Evolutionary conservation across 257 asterid species (phyloP), one percentile per base, ranked within the genome.

Genomic region (Eustoma russellianum): DNA sequence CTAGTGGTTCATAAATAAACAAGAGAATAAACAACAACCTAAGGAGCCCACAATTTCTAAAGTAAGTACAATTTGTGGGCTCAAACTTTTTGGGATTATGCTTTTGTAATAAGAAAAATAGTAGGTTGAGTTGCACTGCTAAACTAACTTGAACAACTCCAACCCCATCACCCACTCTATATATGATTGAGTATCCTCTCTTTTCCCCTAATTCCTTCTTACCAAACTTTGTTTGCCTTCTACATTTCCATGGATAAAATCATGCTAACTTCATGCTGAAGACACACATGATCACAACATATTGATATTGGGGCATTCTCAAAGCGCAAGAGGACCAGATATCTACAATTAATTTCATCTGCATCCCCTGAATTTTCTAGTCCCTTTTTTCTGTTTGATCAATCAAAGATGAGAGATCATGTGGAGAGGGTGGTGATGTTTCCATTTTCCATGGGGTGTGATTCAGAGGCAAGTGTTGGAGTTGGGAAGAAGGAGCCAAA

Each of bases 361-460:
- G 40, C 40, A 17, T 55, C 18, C 18, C 54, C 11, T 1, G 6
- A 5, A 12, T 40, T 15, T 34, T 33, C 13, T 11, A 14, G 33
- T 64, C 14, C 14, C 38, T 0, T 30, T 17, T 11, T 33, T 46
- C 30, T 30, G 13, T 24, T 0, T 13, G 0, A 17, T 60, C 7
- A 50, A 17, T 43, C 3, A 17, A 54, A 41, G 28, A 64, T 63
- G 69, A 70, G 70, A 15, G 62, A 62, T 38, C 58, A 41, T n/a
- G 51, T 59, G 72, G 69, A 60, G 7, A 69, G 76, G 46, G 48
- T 65, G 14, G 65, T 69, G 48, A 16, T 62, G 64, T 70, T 70
- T 51, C 80, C 77, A 2, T 66, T 62, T 54, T 53, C 79, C 17
- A 8, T 5, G 43, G 80, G 76, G 9, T 74, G 80, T 17, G 52